A percentile compares a stretch with the other conserved stretches of the same genome.
Conservation (phyloP, 2,329 filamentous ascomycete species). For the Exophiala mesophila region DNA sequence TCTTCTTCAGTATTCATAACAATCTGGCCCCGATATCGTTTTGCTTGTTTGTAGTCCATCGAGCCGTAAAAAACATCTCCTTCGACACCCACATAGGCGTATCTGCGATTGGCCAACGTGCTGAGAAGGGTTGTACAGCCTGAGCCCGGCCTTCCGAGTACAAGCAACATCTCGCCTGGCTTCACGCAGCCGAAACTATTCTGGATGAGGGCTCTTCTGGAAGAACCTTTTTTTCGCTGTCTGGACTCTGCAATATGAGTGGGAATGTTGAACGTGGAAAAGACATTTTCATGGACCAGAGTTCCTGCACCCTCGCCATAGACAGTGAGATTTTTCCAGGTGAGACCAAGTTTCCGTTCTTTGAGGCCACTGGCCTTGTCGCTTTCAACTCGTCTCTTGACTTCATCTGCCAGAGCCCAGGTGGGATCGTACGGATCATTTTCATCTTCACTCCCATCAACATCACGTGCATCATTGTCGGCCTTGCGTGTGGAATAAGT, state of each 20-base stretch:
- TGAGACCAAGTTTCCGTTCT: conserved; percentile 54
- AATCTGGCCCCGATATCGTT: conserved; percentile 52
- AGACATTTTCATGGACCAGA: conserved; percentile 60
- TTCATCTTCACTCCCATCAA: neutral
- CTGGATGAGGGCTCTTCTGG: conserved; percentile 61
- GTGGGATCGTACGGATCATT: neutral
- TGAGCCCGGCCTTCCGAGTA: conserved; percentile 62
- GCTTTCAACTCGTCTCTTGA: conserved; percentile 45
- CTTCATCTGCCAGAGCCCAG: conserved; percentile 25
- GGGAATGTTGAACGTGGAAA: conserved; percentile 55
- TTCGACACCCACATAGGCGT: conserved; percentile 52
- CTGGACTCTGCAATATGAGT: conserved; percentile 50
- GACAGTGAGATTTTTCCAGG: conserved; percentile 61
- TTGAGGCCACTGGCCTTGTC: conserved; percentile 46
- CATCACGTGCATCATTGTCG: no score
- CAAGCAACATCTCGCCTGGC: conserved; percentile 66
- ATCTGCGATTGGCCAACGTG: conserved; percentile 59
- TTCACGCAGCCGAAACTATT: conserved; percentile 60
- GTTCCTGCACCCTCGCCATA: conserved; percentile 58
- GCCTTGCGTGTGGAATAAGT: conserved; percentile 3
- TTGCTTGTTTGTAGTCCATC: conserved; percentile 39
- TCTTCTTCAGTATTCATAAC: conserved; percentile 53
- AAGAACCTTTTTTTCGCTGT: conserved; percentile 35
- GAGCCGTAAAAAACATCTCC: conserved; percentile 57
- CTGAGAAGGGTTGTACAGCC: conserved; percentile 69